Conservation (phyloP, 371 early-diverging fungal species). For the Rhizopus stolonifer region DNA sequence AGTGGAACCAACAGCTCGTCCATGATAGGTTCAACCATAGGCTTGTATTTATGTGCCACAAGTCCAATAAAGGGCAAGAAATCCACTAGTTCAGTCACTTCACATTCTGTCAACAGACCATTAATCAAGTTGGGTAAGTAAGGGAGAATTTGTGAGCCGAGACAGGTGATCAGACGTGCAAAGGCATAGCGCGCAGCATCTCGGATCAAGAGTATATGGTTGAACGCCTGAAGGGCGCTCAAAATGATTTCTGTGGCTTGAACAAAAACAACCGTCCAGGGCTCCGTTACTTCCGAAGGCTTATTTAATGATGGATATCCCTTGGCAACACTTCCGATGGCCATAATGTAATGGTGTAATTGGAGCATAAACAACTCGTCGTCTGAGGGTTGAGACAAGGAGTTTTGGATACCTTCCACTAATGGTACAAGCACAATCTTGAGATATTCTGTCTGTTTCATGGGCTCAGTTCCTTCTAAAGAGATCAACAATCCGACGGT, state of each 20-base stretch:
- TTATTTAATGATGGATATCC: slow-evolving; percentile 81
- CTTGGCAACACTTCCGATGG: slow-evolving; percentile 87
- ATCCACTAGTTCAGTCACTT: slow-evolving; percentile 80
- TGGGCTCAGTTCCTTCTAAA: slow-evolving; percentile 61
- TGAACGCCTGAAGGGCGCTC: slow-evolving; percentile 70
- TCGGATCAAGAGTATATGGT: slow-evolving; percentile 70
- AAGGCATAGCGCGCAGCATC: slow-evolving; percentile 85
- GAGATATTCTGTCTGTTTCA: slow-evolving; percentile 76
- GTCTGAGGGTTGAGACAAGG: slow-evolving; percentile 52
- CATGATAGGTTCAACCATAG: slow-evolving; percentile 56
- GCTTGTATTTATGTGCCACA: slow-evolving; percentile 86
- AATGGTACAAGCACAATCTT: slow-evolving; percentile 79
- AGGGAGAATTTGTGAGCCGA: slow-evolving; percentile 82
- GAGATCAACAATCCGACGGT: slow-evolving; percentile 89
- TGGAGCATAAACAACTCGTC: slow-evolving; percentile 72
- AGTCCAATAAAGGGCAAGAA: slow-evolving; percentile 85
- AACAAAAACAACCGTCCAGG: slow-evolving; percentile 72
- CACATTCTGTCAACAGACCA: slow-evolving; percentile 73
- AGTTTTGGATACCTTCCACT: slow-evolving; percentile 67
- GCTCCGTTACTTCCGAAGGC: slow-evolving; percentile 38
- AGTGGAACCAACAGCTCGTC: slow-evolving; percentile 81
- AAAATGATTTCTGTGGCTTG: slow-evolving; percentile 83
- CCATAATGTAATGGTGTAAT: slow-evolving; percentile 81
- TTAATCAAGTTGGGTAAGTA: slow-evolving; percentile 81
- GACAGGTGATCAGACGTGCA: slow-evolving; percentile 83